phyloP scores from a whole-genome alignment of 345 rosid genomes.

The Rhizophora mangle region DNA sequence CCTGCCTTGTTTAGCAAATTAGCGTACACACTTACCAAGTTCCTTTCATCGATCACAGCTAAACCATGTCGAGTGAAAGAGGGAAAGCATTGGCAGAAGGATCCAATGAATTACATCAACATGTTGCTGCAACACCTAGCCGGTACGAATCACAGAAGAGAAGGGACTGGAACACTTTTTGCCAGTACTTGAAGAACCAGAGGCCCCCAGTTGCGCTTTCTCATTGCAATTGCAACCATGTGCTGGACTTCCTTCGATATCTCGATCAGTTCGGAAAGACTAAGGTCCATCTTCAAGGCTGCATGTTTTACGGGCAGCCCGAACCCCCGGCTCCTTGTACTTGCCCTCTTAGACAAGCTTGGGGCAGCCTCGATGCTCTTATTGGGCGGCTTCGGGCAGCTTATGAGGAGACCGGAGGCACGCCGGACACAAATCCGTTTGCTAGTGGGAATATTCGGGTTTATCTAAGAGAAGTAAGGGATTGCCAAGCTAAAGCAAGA shows the following conservation, averaged over 20 bases:
- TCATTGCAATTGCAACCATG: slow-evolving; percentile 61
- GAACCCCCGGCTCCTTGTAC: slow-evolving; percentile 92
- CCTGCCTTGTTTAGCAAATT: slow-evolving; percentile 28
- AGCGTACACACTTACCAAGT: neutral
- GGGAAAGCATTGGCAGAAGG: slow-evolving; percentile 43
- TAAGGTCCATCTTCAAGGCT: slow-evolving; percentile 69
- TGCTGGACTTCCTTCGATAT: slow-evolving; percentile 66
- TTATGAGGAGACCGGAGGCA: slow-evolving; percentile 88
- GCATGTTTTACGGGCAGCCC: slow-evolving; percentile 82
- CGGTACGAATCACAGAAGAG: slow-evolving; percentile 77
- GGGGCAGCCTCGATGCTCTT: slow-evolving; percentile 94
- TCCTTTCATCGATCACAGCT: slow-evolving; percentile 10
- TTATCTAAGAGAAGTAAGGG: slow-evolving; percentile 71
- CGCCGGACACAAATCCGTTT: slow-evolving; percentile 77
- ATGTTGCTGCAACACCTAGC: slow-evolving; percentile 46
- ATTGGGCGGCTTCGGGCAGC: slow-evolving; percentile 89
- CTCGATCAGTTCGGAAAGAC: slow-evolving; percentile 83
- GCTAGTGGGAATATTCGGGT: slow-evolving; percentile 69
- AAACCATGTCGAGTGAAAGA: slow-evolving; percentile 41
- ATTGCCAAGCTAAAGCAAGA: slow-evolving; percentile 81
- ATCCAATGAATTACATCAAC: slow-evolving; percentile 17
- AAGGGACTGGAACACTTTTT: slow-evolving; percentile 87
- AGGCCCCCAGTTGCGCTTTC: slow-evolving; percentile 64
- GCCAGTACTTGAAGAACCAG: slow-evolving; percentile 66
- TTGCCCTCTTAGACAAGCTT: slow-evolving; percentile 81